A percentile compares a stretch with the other conserved stretches of the same genome.
phyloP scores from a whole-genome alignment of 306 rosid species.

The Herpetospermum pedunculosum region DNA sequence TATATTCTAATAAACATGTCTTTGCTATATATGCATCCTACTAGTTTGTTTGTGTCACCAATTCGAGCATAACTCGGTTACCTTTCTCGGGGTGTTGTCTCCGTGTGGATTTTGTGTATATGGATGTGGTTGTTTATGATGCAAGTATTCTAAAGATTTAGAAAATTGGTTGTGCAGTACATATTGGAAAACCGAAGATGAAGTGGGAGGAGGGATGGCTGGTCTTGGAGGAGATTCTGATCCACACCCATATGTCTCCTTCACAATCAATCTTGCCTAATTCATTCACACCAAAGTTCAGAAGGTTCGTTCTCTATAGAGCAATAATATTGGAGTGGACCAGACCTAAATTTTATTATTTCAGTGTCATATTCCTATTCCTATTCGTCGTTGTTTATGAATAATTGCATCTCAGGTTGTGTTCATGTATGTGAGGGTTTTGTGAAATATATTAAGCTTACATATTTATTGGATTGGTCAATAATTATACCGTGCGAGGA shows the following conservation, averaged over 20 bases:
- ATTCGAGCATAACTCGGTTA: not conserved
- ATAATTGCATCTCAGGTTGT: constrained; percentile 5
- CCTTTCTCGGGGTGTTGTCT: too few relatives aligned
- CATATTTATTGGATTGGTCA: constrained; percentile 4
- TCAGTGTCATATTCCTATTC: not conserved
- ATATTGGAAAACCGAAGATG: constrained; percentile 76
- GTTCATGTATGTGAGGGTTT: constrained; percentile 2
- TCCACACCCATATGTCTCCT: constrained; percentile 71
- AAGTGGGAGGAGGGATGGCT: constrained; percentile 63
- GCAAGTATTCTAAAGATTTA: not conserved
- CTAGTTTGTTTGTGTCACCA: not conserved
- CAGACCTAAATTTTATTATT: constrained; percentile 13
- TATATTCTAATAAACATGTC: not conserved
- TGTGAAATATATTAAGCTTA: not conserved
- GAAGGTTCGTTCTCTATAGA: constrained; percentile 22
- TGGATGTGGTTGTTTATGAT: not conserved
- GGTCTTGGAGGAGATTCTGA: constrained; percentile 74
- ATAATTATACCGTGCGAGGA: not conserved
- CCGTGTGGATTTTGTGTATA: not conserved
- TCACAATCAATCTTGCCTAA: constrained; percentile 67
- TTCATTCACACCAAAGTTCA: constrained; percentile 10
- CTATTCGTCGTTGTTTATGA: not conserved
- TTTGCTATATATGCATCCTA: not conserved
- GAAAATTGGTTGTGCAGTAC: constrained; percentile 31
- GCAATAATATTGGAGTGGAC: constrained; percentile 38